Conservation (phyloP, 1,284 basidiomycete genomes). For the Athelia sp. region DNA sequence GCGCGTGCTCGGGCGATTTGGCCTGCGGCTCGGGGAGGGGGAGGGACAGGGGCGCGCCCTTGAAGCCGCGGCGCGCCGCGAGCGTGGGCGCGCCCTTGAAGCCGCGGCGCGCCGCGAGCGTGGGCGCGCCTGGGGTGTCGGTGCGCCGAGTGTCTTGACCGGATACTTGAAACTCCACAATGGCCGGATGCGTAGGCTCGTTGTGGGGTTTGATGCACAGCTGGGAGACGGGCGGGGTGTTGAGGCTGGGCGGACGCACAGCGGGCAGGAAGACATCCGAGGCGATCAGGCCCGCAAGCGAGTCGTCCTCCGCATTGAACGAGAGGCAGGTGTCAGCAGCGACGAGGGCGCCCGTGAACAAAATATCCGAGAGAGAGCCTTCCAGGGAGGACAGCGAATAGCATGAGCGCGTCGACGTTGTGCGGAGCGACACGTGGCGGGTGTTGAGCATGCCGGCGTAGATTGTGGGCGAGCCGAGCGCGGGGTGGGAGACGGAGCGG, state of each 20-base stretch:
- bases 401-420: background rate
- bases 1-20: too few species aligned
- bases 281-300: background rate
- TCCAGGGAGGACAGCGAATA: background rate
- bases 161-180: too few species aligned
- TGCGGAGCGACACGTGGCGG: background rate
- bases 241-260: slow-evolving; percentile 2
- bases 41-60: slow-evolving; percentile 22
- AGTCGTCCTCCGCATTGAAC: background rate
- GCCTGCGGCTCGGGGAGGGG: background rate
- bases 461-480: background rate
- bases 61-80: slow-evolving; percentile 25
- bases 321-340: background rate
- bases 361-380: too few species aligned
- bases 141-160: background rate
- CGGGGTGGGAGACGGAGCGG: background rate
- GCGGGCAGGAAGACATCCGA: background rate
- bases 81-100: slow-evolving; percentile 25
- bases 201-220: background rate
- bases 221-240: background rate
- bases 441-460: background rate
- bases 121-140: background rate
- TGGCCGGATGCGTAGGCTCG: background rate
- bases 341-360: background rate
- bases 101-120: slow-evolving; percentile 23